Percentiles rank a stretch among this genome's conserved stretches.
phyloP scores from a whole-genome alignment of 768 basidiomycete genomes.

The Podaxis pistillaris region DNA sequence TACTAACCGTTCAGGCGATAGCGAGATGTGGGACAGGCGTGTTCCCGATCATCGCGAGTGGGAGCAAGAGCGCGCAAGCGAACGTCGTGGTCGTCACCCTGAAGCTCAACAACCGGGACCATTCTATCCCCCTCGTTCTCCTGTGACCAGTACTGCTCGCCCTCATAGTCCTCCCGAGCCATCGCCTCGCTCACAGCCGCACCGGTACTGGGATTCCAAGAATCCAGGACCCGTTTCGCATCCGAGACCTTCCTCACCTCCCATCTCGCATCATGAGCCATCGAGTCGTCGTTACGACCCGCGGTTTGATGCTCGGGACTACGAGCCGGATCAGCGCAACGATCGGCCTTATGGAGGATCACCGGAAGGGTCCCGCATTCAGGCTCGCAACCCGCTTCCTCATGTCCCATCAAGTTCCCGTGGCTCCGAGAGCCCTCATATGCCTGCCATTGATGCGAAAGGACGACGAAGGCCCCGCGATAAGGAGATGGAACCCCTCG shows the following conservation, averaged over 20 bases:
- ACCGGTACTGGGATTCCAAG: slow-evolving; percentile 64
- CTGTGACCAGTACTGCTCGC: slow-evolving; percentile 28
- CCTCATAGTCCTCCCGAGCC: slow-evolving; percentile 55
- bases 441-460: slow-evolving; percentile 41
- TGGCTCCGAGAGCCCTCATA: slow-evolving; percentile 62
- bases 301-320: slow-evolving; percentile 50
- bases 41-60: slow-evolving; percentile 50
- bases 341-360: slow-evolving; percentile 39
- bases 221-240: slow-evolving; percentile 35
- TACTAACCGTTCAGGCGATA: slow-evolving; percentile 41
- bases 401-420: slow-evolving; percentile 36
- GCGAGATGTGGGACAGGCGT: slow-evolving; percentile 60
- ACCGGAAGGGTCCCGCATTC: slow-evolving; percentile 40
- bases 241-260: slow-evolving; percentile 26
- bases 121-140: slow-evolving; percentile 44
- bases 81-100: slow-evolving; percentile 42
- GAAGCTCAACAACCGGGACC: slow-evolving; percentile 29
- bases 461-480: slow-evolving; percentile 41
- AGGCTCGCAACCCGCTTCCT: slow-evolving; percentile 30
- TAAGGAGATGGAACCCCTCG: slow-evolving; percentile 19
- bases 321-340: slow-evolving; percentile 38
- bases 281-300: slow-evolving; percentile 63
- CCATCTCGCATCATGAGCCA: slow-evolving; percentile 30
- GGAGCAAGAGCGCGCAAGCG: slow-evolving; percentile 37
- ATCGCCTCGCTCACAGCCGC: slow-evolving; percentile 56